These are phyloP conservation scores for Begonia fuchsioides DNA, from an alignment of 306 rosid genomes.

Conservation along the genomic window DNA sequence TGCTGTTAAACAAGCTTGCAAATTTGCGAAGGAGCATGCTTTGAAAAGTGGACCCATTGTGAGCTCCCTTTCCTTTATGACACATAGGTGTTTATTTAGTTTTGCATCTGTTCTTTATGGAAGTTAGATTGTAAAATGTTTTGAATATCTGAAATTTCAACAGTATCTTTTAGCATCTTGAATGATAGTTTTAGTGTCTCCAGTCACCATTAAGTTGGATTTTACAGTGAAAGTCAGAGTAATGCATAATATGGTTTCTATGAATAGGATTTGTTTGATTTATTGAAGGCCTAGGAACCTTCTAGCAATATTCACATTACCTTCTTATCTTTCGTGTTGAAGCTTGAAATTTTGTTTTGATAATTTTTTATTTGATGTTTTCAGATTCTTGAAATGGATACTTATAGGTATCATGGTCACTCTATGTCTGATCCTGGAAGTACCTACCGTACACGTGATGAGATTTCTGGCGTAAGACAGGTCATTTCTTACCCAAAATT, in stretches of 20 bases:
- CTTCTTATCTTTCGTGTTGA: slow-evolving; percentile 4
- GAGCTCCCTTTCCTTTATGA: slow-evolving; percentile 22
- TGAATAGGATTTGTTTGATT: too few relatives aligned
- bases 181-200: too few relatives aligned
- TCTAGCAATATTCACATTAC: not conserved
- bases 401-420: slow-evolving; percentile 95
- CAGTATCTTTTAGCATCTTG: too few relatives aligned
- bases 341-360: slow-evolving; percentile 1
- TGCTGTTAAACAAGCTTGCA: slow-evolving; percentile 93
- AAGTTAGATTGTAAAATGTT: too few relatives aligned
- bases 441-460: slow-evolving; percentile 96
- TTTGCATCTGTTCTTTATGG: not conserved
- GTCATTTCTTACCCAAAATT: slow-evolving; percentile 18
- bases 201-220: too few relatives aligned
- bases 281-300: too few relatives aligned
- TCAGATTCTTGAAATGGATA: slow-evolving; percentile 96
- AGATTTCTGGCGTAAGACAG: slow-evolving; percentile 91
- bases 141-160: too few relatives aligned
- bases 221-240: too few relatives aligned
- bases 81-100: not conserved
- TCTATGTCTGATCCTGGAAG: slow-evolving; percentile 99
- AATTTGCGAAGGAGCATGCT: slow-evolving; percentile 85
- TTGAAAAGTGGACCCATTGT: slow-evolving; percentile 90
- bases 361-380: not conserved
- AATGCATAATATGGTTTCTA: too few relatives aligned